Conservation (phyloP, 2,329 filamentous ascomycete species). For the Monosporascus ibericus region DNA sequence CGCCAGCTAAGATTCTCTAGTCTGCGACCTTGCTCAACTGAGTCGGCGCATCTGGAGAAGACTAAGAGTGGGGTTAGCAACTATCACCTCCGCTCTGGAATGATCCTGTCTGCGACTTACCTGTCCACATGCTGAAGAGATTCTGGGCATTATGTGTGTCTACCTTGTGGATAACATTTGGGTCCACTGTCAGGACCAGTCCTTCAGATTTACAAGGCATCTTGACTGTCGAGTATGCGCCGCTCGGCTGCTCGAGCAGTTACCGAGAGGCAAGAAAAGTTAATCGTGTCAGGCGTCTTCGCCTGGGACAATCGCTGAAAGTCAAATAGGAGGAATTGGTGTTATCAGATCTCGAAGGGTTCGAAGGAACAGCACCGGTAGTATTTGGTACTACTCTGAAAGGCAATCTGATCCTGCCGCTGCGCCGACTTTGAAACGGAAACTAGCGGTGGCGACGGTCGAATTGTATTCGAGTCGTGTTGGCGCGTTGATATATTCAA, state of each 20-base stretch:
- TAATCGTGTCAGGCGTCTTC: slow-evolving; percentile 13
- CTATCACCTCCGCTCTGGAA: not conserved
- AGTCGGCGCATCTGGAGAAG: slow-evolving; percentile 90
- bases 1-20: slow-evolving; percentile 96
- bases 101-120: slow-evolving; percentile 45
- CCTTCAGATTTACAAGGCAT: slow-evolving; percentile 84
- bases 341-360: not conserved
- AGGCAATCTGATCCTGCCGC: not conserved
- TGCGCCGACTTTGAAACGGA: not conserved
- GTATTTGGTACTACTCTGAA: not conserved
- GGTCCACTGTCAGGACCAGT: slow-evolving; percentile 86
- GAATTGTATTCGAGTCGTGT: not conserved
- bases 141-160: slow-evolving; percentile 90
- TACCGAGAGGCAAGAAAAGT: slow-evolving; percentile 6
- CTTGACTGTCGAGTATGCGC: slow-evolving; percentile 19
- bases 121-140: slow-evolving; percentile 94
- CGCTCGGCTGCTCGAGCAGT: slow-evolving; percentile 20
- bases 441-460: too few relatives aligned
- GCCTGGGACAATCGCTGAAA: slow-evolving; percentile 15
- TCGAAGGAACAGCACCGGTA: not conserved
- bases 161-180: slow-evolving; percentile 87
- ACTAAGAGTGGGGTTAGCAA: slow-evolving; percentile 49
- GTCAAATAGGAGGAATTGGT: slow-evolving; percentile 8
- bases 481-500: not conserved
- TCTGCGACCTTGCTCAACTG: slow-evolving; percentile 84